Percentiles rank a stretch among this genome's conserved stretches.
Evolutionary conservation across 1,284 basidiomycete species (phyloP).

Genomic region (Agaricales sp.): DNA sequence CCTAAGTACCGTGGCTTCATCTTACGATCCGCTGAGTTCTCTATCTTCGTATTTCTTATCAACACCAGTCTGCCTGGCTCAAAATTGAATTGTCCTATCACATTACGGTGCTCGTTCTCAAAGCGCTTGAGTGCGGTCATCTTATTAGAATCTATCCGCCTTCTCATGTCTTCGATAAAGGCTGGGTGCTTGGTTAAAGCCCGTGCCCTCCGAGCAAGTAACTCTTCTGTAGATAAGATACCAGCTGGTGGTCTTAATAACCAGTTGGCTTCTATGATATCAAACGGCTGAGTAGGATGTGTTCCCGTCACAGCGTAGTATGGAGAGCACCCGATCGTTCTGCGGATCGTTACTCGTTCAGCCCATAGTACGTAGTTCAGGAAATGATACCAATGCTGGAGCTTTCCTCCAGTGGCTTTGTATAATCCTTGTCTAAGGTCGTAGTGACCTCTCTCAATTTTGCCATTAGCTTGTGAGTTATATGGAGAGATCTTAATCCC

Average conservation of each 20-base stretch:
- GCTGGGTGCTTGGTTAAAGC: constrained; percentile 13
- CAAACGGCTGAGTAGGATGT: constrained; percentile 19
- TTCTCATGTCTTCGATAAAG: constrained; percentile 9
- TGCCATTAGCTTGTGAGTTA: constrained; percentile 23
- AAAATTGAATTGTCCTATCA: constrained; percentile 16
- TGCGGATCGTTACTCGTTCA: constrained; percentile 17
- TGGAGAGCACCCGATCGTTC: constrained; percentile 13
- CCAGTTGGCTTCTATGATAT: constrained; percentile 19
- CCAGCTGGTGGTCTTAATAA: constrained; percentile 9
- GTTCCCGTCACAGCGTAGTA: constrained; percentile 18
- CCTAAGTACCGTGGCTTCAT: constrained; percentile 14
- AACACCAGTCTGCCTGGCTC: constrained; percentile 16
- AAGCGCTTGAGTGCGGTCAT: constrained; percentile 8
- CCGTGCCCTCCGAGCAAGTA: constrained; percentile 11
- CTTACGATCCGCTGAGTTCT: constrained; percentile 17
- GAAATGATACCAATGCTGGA: constrained; percentile 13
- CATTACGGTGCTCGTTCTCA: constrained; percentile 4
- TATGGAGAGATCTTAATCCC: constrained; percentile 26
- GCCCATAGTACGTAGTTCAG: constrained; percentile 20
- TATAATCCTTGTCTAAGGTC: constrained; percentile 17
- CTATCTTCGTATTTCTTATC: constrained; percentile 16
- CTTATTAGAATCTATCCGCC: constrained; percentile 9
- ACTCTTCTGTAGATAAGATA: constrained; percentile 10
- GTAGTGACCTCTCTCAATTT: constrained; percentile 20
- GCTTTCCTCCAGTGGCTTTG: constrained; percentile 18